Percentiles rank a stretch among this genome's conserved stretches.
These are phyloP conservation scores for Neurospora africana DNA, from an alignment of 495 filamentous ascomycete species.

Conservation along the genomic window DNA sequence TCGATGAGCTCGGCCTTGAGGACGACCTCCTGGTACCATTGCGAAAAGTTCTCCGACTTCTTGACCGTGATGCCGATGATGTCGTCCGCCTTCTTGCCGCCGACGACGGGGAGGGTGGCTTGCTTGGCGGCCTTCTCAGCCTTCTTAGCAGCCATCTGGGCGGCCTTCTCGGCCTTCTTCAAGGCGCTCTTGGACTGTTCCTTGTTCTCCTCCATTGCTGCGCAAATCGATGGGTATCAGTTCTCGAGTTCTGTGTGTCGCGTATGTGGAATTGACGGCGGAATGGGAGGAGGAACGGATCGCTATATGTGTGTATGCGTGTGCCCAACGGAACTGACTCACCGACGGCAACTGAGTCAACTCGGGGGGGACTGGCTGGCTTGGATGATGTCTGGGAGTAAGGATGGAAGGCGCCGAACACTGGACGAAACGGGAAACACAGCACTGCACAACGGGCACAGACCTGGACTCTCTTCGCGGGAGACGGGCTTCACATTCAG, in stretches of 20 bases:
- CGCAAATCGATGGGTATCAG: background rate
- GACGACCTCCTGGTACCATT: constrained; percentile 94
- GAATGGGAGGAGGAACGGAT: background rate
- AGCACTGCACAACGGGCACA: background rate
- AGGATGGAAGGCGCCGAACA: background rate
- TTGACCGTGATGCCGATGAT: constrained; percentile 77
- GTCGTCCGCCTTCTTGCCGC: constrained; percentile 43
- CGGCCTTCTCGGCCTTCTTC: constrained; percentile 61
- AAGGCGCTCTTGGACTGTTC: constrained; percentile 59
- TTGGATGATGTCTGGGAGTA: background rate
- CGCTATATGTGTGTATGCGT: background rate
- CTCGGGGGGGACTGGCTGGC: background rate
- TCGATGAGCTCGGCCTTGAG: constrained; percentile 92
- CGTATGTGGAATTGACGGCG: background rate
- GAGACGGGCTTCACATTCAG: background rate
- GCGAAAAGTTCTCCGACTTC: constrained; percentile 79
- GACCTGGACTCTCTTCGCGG: background rate
- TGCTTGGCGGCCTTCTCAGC: constrained; percentile 56
- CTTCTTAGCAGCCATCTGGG: constrained; percentile 55
- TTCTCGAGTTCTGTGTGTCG: background rate
- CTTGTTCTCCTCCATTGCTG: constrained; percentile 31
- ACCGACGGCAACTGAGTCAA: background rate
- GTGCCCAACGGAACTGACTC: background rate
- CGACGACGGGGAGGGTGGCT: constrained; percentile 32
- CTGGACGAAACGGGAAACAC: background rate